Evolutionary conservation across 1,139 yeast species (phyloP).

Genomic region (Saccharomyces hybrid): DNA sequence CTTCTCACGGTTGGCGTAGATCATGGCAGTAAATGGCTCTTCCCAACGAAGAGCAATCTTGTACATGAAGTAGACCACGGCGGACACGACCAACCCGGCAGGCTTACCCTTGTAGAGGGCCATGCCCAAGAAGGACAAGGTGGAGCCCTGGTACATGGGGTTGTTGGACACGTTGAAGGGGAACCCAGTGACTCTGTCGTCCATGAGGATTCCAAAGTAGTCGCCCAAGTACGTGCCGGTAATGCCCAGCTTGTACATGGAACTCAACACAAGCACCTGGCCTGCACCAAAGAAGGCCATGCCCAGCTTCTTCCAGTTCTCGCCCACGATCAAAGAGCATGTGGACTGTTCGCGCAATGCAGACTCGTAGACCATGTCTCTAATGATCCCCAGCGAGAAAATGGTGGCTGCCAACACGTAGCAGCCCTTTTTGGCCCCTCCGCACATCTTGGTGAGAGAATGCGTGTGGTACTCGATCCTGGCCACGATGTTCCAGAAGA

Average conservation of each 20-base stretch:
- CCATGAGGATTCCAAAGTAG: slow-evolving; percentile 92
- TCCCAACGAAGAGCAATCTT: slow-evolving; percentile 76
- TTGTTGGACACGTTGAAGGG: slow-evolving; percentile 87
- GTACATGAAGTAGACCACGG: slow-evolving; percentile 74
- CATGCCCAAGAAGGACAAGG: slow-evolving; percentile 82
- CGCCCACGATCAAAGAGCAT: slow-evolving; percentile 36
- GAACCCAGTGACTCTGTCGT: slow-evolving; percentile 81
- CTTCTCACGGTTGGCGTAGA: slow-evolving; percentile 58
- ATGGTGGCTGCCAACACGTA: slow-evolving; percentile 74
- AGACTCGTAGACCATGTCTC: slow-evolving; percentile 68
- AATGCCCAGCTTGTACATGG: slow-evolving; percentile 92
- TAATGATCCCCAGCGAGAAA: slow-evolving; percentile 70
- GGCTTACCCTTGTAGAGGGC: slow-evolving; percentile 87
- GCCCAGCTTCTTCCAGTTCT: slow-evolving; percentile 35
- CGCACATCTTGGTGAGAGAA: slow-evolving; percentile 60
- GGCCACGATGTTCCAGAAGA: slow-evolving; percentile 92
- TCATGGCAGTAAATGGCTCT: slow-evolving; percentile 91
- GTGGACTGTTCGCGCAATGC: slow-evolving; percentile 56
- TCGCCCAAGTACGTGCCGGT: slow-evolving; percentile 98
- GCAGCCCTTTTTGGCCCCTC: slow-evolving; percentile 61
- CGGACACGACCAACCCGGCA: slow-evolving; percentile 68
- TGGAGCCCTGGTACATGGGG: slow-evolving; percentile 95
- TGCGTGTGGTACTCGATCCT: slow-evolving; percentile 74
- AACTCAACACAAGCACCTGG: slow-evolving; percentile 66
- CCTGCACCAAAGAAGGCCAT: slow-evolving; percentile 52